Percentiles rank a stretch among this genome's conserved stretches.
Evolutionary conservation across 106 monocot species (phyloP).

Genomic region (Allium fistulosum): DNA sequence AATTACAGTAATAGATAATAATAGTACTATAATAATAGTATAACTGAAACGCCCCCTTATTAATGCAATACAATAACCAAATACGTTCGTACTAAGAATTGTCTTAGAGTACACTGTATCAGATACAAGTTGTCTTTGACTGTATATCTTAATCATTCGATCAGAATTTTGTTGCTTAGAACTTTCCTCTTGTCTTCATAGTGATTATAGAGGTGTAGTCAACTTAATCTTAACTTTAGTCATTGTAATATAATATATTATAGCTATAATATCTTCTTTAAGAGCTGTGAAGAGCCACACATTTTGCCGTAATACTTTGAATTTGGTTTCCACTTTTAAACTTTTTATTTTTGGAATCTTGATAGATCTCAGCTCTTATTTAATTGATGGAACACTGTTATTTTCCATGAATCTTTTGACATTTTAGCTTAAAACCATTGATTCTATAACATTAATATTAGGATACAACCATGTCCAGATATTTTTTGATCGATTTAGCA

Average conservation of each 20-base stretch:
- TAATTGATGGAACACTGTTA: neutral
- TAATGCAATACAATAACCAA: neutral
- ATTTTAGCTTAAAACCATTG: neutral
- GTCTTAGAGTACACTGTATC: neutral
- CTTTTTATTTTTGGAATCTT: neutral
- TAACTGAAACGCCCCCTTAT: neutral
- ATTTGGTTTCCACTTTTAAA: constrained; percentile 6
- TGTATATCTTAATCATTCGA: neutral
- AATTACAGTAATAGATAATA: neutral
- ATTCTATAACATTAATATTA: neutral
- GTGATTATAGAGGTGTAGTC: constrained; percentile 4
- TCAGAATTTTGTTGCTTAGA: constrained; percentile 6
- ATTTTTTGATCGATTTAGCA: neutral
- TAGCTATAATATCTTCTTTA: constrained; percentile 1
- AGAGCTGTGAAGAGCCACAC: constrained; percentile 4
- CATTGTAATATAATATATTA: neutral
- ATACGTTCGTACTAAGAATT: neutral
- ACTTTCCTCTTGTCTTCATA: constrained; percentile 7
- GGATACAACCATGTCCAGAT: too few species aligned
- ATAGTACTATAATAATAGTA: neutral
- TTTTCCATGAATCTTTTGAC: neutral
- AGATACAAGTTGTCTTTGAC: neutral
- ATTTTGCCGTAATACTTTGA: constrained; percentile 5
- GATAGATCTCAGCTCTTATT: neutral
- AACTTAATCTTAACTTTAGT: neutral